Base-by-base conservation (phyloP, 2,329 filamentous ascomycete species). In the Hypoxylon sp. region DNA sequence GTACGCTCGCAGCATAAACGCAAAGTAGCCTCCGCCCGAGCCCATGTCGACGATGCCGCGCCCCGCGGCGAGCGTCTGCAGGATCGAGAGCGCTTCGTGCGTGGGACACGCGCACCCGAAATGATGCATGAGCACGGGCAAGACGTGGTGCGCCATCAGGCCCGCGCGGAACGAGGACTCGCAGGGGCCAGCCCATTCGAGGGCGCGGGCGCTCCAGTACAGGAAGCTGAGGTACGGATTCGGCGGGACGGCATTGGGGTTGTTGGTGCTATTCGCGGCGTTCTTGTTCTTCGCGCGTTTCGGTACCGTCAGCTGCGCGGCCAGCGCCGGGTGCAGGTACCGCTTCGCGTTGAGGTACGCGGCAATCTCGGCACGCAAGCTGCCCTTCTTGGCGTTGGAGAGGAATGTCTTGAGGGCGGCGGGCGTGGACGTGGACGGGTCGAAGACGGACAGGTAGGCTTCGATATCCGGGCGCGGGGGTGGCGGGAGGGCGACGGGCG, bases 121-220 rank as follows among this genome's bases (percentile, higher is more conserved):
- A 76, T 93, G 90, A 77, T 93, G 90, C 83, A 92, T 93, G 57
- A 92, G 82, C 17, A 93, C 80, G 1, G 90, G 90, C 7, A 93
- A 82, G 6, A 91, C 81, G 69, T 90, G 89, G 76, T 93, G 91
- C 8, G 65, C 59, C 19, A 54, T 64, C 51, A 84, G 85, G 62
- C 81, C 83, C 15, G 54, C 82, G 24, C 81, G 77, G 15, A 80
- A 81, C 2, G 88, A 85, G 34, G 78, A 77, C 13, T 79, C 76
- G 72, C 84, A 78, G 2, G 89, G 87, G 1, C 89, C 88, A 51
- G 83, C 84, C 88, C 89, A 90, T 76, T 89, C 85, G 6, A 93
- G 80, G 63, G 82, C 82, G 26, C 84, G 82, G 70, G 85, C 88
- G 1, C 86, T 84, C 85, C 89, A 91, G 24, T 81, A 79, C 84